Evolutionary conservation across 257 asterid genomes (phyloP).

Genomic region (Datura wrightii): DNA sequence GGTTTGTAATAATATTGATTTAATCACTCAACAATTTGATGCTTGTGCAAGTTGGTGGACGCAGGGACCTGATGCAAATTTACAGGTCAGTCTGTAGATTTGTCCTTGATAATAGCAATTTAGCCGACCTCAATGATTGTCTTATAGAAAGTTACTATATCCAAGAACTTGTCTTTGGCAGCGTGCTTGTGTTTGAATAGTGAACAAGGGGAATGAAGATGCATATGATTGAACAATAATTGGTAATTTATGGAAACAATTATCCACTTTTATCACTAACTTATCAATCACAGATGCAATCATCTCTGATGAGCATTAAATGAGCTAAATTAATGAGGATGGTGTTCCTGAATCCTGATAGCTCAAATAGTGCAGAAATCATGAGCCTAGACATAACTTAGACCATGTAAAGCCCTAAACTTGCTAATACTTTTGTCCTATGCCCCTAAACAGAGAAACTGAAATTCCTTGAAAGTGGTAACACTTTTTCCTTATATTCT

Average conservation of each 20-base stretch:
- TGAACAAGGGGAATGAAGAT: conserved; percentile 14
- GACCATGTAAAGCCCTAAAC: neutral
- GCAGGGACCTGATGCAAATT: conserved; percentile 87
- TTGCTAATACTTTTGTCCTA: neutral
- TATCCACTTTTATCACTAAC: neutral
- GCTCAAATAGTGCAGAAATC: neutral
- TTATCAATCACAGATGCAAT: conserved; percentile 20
- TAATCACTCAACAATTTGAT: conserved; percentile 86
- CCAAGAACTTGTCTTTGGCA: neutral
- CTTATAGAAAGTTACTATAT: neutral
- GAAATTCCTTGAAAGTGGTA: neutral
- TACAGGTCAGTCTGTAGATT: conserved; percentile 75
- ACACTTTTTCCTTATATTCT: conserved; percentile 3
- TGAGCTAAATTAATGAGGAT: neutral
- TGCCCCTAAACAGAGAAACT: neutral
- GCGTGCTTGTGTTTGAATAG: neutral
- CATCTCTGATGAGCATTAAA: conserved; percentile 10
- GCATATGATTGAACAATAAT: neutral
- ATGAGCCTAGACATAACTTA: neutral
- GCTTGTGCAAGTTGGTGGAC: conserved; percentile 99
- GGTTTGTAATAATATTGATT: conserved; percentile 57
- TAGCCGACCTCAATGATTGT: neutral
- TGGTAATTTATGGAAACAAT: neutral
- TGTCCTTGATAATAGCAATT: neutral
- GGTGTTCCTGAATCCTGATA: conserved; percentile 17